Percentiles rank a stretch among this genome's conserved stretches.
Conservation (phyloP, 495 filamentous ascomycete species). For the Schizothecium vesticola region DNA sequence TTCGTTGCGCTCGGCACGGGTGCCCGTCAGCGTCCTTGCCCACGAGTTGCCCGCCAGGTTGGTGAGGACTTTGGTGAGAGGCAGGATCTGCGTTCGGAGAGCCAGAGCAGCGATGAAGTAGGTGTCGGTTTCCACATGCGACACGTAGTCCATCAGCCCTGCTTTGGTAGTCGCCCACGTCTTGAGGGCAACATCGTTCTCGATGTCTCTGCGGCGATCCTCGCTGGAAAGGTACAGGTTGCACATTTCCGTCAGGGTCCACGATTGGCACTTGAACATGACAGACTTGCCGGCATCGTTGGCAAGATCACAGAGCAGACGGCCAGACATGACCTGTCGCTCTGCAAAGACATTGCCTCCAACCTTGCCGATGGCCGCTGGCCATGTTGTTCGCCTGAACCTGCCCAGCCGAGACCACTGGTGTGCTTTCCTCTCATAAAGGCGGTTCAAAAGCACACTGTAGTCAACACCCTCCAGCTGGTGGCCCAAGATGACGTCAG, state of each 20-base stretch:
- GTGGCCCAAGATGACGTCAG: constrained; percentile 93
- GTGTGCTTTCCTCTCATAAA: constrained; percentile 84
- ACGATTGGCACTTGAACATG: constrained; percentile 95
- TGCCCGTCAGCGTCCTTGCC: constrained; percentile 92
- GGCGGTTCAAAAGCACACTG: constrained; percentile 77
- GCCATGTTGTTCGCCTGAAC: constrained; percentile 79
- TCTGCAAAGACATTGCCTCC: constrained; percentile 88
- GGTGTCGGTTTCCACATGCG: constrained; percentile 89
- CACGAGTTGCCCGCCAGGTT: constrained; percentile 98
- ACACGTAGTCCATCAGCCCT: constrained; percentile 87
- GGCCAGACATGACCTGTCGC: constrained; percentile 80
- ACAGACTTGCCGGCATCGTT: constrained; percentile 97
- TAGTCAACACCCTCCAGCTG: constrained; percentile 95
- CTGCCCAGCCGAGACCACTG: constrained; percentile 91
- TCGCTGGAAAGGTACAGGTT: constrained; percentile 71
- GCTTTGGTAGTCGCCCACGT: constrained; percentile 79
- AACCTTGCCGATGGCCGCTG: constrained; percentile 76
- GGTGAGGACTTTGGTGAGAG: constrained; percentile 89
- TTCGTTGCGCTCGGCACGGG: constrained; percentile 94
- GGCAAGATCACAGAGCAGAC: constrained; percentile 86
- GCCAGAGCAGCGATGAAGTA: constrained; percentile 91
- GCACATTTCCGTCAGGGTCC: constrained; percentile 97
- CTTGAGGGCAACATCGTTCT: constrained; percentile 81
- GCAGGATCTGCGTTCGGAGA: constrained; percentile 81
- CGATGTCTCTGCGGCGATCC: constrained; percentile 68